A percentile compares a stretch with the other conserved stretches of the same genome.
Conservation (phyloP, 768 basidiomycete genomes). For the Boletus huronensis region DNA sequence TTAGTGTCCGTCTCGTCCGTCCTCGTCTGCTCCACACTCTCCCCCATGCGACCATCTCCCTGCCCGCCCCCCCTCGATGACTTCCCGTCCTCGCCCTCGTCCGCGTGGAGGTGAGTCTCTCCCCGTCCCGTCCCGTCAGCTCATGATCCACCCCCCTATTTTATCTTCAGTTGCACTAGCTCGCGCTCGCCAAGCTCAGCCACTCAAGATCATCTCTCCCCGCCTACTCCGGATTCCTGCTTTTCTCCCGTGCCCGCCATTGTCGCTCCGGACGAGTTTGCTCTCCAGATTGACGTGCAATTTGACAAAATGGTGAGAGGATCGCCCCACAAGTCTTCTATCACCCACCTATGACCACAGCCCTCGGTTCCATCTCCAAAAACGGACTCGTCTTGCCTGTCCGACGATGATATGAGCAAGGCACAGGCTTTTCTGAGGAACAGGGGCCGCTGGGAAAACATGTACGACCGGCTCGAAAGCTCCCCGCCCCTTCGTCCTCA, state of each 20-base stretch:
- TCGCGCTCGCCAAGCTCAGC: constrained; percentile 17
- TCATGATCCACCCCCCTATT: no score
- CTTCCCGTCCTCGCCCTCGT: constrained; percentile 21
- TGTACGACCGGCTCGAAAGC: constrained; percentile 8
- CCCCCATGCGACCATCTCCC: constrained; percentile 5
- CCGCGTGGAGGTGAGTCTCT: constrained; percentile 24
- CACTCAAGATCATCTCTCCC: constrained; percentile 11
- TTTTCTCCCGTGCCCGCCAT: constrained; percentile 12
- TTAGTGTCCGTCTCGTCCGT: background rate
- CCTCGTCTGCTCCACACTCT: background rate
- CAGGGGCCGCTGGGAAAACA: constrained; percentile 6
- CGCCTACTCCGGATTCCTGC: constrained; percentile 20
- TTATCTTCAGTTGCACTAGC: background rate
- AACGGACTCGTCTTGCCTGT: background rate
- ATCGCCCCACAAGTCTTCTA: background rate
- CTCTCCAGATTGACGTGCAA: constrained; percentile 7
- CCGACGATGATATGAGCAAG: constrained; percentile 15
- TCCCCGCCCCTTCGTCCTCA: constrained; percentile 4
- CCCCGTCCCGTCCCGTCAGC: background rate
- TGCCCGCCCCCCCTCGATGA: background rate
- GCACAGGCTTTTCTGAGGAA: constrained; percentile 16
- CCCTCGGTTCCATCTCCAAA: background rate
- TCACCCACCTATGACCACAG: background rate
- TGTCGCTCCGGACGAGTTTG: constrained; percentile 12
- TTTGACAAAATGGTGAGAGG: background rate